Evolutionary conservation across 345 rosid species (phyloP), one percentile per base, ranked within the genome.

Genomic region (Leavenworthia alabamica): DNA sequence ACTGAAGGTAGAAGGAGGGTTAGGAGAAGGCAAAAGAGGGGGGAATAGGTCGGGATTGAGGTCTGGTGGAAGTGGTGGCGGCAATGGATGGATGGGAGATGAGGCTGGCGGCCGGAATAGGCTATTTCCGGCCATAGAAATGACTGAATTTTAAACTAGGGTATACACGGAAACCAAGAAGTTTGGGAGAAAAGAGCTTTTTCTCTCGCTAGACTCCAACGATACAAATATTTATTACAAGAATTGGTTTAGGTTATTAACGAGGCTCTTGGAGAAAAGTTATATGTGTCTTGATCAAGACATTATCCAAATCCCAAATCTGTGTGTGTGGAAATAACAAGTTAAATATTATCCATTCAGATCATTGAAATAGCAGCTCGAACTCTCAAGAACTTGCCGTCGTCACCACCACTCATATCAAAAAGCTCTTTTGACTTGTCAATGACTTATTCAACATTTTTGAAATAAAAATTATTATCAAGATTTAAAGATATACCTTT

Each of bases 371-470:
- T 3, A 14, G 10, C 31, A 45, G 47, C 15, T n/a, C 15, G 7
- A 56, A 56, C 63, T 66, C 40, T 66, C 40, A 17, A 26, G 56
- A 19, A n/a, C 29, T 14, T 7, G 15, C 57, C 57, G 29, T 37
- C 57, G 22, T 56, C 64, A 37, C 58, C 19, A 47, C 71, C 57
- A 46, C 53, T 66, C 39, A 47, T 67, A 26, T 59, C 16, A 22
- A 58, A 49, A 67, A 49, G 59, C n/a, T n/a, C n/a, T n/a, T 58
- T 58, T 67, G 66, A 67, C 59, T 67, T 49, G 29, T 49, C 66
- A 58, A 58, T 8, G 11, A 14, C 8, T 29, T 3, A 44, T 57
- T 41, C 45, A 1, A 47, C 35, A 15, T 5, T 37, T n/a, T 37
- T 35, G 1, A 4, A 0, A 12, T 4, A 12, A n/a, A 5, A 1